These are phyloP conservation scores for Beauveria sp. DNA, from an alignment of 2,329 filamentous ascomycete species.

Conservation along the genomic window DNA sequence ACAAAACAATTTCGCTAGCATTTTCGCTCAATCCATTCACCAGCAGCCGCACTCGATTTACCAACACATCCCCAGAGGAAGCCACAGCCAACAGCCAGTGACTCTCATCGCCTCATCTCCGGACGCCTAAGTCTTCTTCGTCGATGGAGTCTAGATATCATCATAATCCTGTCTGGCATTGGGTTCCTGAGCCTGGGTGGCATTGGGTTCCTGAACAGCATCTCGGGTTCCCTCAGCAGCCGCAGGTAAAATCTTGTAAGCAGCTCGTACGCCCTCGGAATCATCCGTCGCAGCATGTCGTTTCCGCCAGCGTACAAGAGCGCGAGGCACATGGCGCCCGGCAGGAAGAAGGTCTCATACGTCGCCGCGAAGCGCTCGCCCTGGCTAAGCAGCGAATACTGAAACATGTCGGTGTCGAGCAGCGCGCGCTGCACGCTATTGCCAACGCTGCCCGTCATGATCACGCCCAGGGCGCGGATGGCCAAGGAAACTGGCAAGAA, in stretches of 20 bases:
- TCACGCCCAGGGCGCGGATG: too few species aligned
- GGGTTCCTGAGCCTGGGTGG: background rate
- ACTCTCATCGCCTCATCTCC: too few species aligned
- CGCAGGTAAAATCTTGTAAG: background rate
- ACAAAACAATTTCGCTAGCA: background rate
- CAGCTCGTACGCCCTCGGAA: background rate
- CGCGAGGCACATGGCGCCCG: background rate
- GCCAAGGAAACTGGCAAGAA: too few species aligned
- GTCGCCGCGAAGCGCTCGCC: background rate
- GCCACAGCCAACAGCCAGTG: too few species aligned
- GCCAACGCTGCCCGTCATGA: too few species aligned
- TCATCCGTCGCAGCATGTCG: rapidly evolving
- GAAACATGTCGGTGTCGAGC: background rate
- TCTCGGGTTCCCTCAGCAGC: background rate
- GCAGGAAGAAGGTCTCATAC: background rate
- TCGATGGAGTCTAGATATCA: too few species aligned
- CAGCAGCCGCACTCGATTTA: background rate
- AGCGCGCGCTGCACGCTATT: too few species aligned
- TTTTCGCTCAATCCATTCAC: background rate
- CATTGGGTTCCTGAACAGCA: background rate
- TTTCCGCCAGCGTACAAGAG: background rate
- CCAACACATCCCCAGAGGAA: background rate
- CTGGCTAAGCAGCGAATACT: background rate
- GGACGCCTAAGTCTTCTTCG: too few species aligned
- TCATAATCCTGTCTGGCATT: too few species aligned